A percentile compares a stretch with the other conserved stretches of the same genome.
phyloP scores from a whole-genome alignment of 148 eudicot species.

The Dianthus caryophyllus region DNA sequence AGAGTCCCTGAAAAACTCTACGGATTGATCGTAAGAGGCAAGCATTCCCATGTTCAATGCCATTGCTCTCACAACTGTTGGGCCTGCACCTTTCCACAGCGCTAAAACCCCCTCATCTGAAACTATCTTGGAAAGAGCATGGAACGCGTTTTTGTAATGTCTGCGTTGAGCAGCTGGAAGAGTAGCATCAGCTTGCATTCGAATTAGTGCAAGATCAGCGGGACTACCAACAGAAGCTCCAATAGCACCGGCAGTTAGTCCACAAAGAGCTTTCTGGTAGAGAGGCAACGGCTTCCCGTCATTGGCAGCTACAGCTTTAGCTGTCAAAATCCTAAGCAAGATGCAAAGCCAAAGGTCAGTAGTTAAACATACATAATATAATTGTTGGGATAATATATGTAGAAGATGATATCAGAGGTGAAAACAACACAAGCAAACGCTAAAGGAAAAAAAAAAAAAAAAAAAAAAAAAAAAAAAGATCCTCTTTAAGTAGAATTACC shows the following conservation, averaged over 20 bases:
- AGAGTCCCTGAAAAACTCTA: slow-evolving; percentile 44
- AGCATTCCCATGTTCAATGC: slow-evolving; percentile 63
- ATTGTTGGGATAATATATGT: neutral
- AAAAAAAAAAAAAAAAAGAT: neutral
- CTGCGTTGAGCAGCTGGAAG: slow-evolving; percentile 39
- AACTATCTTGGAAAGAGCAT: slow-evolving; percentile 34
- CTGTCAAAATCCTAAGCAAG: slow-evolving; percentile 35
- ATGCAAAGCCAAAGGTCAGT: neutral
- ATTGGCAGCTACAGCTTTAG: slow-evolving; percentile 45
- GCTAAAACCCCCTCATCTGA: slow-evolving; percentile 46
- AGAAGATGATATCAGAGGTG: neutral
- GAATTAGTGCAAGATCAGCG: slow-evolving; percentile 34
- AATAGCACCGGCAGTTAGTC: slow-evolving; percentile 51
- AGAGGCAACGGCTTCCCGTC: slow-evolving; percentile 52
- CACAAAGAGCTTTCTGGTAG: slow-evolving; percentile 56
- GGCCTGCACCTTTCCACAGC: slow-evolving; percentile 56
- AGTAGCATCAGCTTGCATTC: slow-evolving; percentile 44
- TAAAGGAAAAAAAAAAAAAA: too few relatives aligned
- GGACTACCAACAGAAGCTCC: slow-evolving; percentile 42
- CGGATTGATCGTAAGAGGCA: slow-evolving; percentile 49
- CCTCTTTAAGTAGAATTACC: neutral
- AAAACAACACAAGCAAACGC: too few relatives aligned
- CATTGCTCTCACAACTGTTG: slow-evolving; percentile 35
- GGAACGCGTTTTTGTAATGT: slow-evolving; percentile 41
- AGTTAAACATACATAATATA: neutral